Conservation (phyloP, 2,329 filamentous ascomycete species). For the Aspergillus proliferans region DNA sequence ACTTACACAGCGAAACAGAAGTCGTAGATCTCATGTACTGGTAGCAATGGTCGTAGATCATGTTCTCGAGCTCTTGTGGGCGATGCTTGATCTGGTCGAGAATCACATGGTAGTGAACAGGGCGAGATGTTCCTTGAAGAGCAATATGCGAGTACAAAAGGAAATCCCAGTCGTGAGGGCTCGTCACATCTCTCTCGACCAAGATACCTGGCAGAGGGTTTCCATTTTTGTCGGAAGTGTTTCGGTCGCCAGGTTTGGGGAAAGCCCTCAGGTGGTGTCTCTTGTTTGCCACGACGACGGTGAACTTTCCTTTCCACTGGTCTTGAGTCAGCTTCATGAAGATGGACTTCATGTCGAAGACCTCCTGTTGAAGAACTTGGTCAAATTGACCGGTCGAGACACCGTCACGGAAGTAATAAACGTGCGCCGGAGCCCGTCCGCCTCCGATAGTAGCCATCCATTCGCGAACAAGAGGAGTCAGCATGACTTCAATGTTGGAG, state of each 20-base stretch:
- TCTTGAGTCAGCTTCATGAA: constrained; percentile 40
- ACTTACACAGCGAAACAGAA: constrained; percentile 67
- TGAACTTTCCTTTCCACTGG: constrained; percentile 58
- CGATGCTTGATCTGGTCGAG: constrained; percentile 68
- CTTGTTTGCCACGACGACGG: constrained; percentile 84
- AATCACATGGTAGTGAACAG: constrained; percentile 87
- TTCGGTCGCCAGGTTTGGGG: constrained; percentile 52
- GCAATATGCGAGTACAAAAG: constrained; percentile 67
- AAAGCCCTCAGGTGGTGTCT: constrained; percentile 93
- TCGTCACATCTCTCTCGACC: constrained; percentile 83
- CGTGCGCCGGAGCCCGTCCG: constrained; percentile 58
- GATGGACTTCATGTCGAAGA: constrained; percentile 60
- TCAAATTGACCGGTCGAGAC: constrained; percentile 81
- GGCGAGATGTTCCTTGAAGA: constrained; percentile 88
- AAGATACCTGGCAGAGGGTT: constrained; percentile 83
- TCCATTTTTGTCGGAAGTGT: constrained; percentile 61
- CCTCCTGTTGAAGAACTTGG: constrained; percentile 72
- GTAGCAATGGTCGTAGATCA: constrained; percentile 94
- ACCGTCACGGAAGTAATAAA: constrained; percentile 92
- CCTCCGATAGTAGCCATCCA: constrained; percentile 57
- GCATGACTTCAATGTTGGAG: constrained; percentile 59
- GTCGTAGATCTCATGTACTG: constrained; percentile 90
- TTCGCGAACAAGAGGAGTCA: constrained; percentile 56
- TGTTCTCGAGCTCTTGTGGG: constrained; percentile 67
- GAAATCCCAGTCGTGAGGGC: constrained; percentile 86